phyloP scores from a whole-genome alignment of 306 rosid species.

The Crotalaria pallida region DNA sequence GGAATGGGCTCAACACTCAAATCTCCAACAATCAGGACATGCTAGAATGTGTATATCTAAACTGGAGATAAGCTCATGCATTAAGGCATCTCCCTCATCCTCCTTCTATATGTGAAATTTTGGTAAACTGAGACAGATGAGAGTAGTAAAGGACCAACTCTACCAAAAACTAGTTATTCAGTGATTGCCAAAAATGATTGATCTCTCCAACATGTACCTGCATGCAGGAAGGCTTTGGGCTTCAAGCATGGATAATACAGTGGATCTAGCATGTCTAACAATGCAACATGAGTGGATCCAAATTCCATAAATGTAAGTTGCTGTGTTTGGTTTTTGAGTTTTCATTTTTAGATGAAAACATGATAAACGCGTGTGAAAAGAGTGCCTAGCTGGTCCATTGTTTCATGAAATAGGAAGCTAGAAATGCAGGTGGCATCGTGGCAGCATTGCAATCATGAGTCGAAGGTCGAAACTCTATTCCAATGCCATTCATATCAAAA shows the following conservation, averaged over 20 bases:
- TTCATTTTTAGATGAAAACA: background rate
- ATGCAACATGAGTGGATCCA: background rate
- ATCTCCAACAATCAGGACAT: background rate
- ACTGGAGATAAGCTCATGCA: background rate
- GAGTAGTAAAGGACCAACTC: background rate
- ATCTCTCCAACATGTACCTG: background rate
- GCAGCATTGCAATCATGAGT: background rate
- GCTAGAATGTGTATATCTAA: background rate
- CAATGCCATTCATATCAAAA: background rate
- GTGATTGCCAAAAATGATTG: background rate
- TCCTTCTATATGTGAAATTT: background rate
- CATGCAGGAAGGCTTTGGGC: background rate
- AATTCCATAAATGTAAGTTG: background rate
- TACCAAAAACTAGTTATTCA: background rate
- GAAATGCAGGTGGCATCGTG: background rate
- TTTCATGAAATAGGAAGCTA: background rate
- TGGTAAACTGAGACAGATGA: background rate
- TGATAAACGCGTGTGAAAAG: background rate
- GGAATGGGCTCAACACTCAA: background rate
- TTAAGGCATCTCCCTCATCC: background rate
- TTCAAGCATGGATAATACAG: background rate
- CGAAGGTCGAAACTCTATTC: background rate
- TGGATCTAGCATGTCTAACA: background rate
- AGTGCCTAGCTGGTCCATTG: background rate
- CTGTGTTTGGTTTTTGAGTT: background rate